These are phyloP conservation scores for Stevia rebaudiana DNA, from an alignment of 140 eudicot species.

Conservation along the genomic window DNA sequence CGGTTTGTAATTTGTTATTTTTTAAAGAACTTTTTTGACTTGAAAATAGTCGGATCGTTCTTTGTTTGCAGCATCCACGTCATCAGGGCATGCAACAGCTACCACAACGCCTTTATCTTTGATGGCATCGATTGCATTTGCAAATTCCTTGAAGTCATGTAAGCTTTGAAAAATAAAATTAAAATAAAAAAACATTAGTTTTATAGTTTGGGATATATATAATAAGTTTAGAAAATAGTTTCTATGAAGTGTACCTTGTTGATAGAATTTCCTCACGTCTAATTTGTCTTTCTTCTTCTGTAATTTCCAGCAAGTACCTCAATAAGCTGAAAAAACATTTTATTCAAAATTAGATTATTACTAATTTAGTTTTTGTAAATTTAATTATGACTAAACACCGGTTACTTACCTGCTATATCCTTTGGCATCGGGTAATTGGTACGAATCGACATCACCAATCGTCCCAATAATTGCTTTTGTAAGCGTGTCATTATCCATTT, in stretches of 20 bases:
- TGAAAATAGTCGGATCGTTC: conserved; percentile 56
- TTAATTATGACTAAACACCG: background rate
- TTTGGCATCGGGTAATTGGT: conserved; percentile 95
- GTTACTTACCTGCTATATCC: conserved; percentile 85
- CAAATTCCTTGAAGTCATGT: conserved; percentile 87
- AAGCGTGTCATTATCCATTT: conserved; percentile 85
- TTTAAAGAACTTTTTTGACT: conserved; percentile 74
- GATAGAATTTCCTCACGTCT: conserved; percentile 94
- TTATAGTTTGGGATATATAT: background rate
- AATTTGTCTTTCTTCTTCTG: conserved; percentile 83
- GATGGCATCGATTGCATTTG: conserved; percentile 61
- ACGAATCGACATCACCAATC: conserved; percentile 93
- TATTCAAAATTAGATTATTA: background rate
- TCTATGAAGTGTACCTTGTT: conserved; percentile 52
- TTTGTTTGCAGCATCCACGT: conserved; percentile 81
- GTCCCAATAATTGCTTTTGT: conserved; percentile 98
- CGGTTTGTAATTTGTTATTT: background rate
- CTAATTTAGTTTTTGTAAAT: background rate
- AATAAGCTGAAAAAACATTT: conserved; percentile 52
- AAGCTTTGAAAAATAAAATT: conserved; percentile 35
- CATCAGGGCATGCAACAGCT: conserved; percentile 92
- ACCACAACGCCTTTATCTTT: conserved; percentile 89
- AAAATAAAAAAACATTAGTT: background rate
- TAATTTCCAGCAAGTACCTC: conserved; percentile 70
- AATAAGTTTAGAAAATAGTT: background rate